phyloP scores from a whole-genome alignment of 371 early-diverging fungal species.

The Saksenaea vasiformis region DNA sequence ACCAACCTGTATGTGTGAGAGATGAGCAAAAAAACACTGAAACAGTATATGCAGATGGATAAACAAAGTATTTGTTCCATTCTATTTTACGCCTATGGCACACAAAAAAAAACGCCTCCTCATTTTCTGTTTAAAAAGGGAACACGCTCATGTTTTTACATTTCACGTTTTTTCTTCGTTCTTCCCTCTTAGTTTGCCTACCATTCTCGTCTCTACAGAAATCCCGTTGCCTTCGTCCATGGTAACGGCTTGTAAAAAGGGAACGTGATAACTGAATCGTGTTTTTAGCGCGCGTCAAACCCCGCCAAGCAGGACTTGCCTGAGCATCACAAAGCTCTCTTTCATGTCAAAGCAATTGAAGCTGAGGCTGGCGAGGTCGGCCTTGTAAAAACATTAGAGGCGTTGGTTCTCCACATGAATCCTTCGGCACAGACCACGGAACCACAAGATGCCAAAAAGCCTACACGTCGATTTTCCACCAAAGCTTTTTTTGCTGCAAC shows the following conservation, averaged over 20 bases:
- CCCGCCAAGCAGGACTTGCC: not conserved
- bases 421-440: not conserved
- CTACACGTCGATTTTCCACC: slow-evolving; percentile 1
- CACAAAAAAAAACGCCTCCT: not conserved
- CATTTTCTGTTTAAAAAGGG: not conserved
- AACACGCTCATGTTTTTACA: not conserved
- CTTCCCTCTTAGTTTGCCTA: not conserved
- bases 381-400: slow-evolving; percentile 16
- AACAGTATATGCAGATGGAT: not conserved
- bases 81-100: not conserved
- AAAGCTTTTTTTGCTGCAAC: not conserved
- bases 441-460: not conserved
- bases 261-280: not conserved
- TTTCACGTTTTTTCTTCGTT: slow-evolving; percentile 1
- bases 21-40: not conserved
- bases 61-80: not conserved
- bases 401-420: slow-evolving; percentile 3
- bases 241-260: not conserved
- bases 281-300: not conserved
- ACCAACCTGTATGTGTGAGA: not conserved
- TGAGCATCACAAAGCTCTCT: not conserved
- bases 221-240: slow-evolving; percentile 1
- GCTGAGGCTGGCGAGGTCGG: slow-evolving; percentile 20
- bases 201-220: slow-evolving; percentile 9
- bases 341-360: slow-evolving; percentile 16